Evolutionary conservation across 257 asterid species (phyloP).

Genomic region (Nicotiana noctiflora): DNA sequence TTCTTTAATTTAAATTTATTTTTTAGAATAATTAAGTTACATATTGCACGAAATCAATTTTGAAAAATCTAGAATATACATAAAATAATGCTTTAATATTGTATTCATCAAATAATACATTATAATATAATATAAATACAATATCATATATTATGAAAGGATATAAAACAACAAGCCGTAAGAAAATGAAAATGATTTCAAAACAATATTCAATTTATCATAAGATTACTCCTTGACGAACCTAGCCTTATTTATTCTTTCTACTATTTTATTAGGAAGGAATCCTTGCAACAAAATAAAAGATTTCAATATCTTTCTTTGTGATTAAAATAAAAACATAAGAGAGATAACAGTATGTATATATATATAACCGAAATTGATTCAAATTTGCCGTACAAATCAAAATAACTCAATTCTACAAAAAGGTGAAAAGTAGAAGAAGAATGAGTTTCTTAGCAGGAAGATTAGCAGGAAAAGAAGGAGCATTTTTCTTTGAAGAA

Average conservation of each 20-base stretch:
- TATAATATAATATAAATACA: too few species aligned
- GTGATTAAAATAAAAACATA: background rate
- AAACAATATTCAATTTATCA: too few species aligned
- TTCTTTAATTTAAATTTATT: too few species aligned
- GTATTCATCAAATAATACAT: too few species aligned
- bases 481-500: slow-evolving; percentile 82
- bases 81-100: background rate
- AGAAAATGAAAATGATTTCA: too few species aligned
- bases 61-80: background rate
- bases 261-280: too few species aligned
- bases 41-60: too few species aligned
- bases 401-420: background rate
- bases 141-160: too few species aligned
- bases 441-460: slow-evolving; percentile 80
- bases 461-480: slow-evolving; percentile 69
- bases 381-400: background rate
- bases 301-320: background rate
- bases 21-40: too few species aligned
- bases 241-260: too few species aligned
- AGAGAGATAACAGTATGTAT: background rate
- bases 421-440: background rate
- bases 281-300: background rate
- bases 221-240: too few species aligned
- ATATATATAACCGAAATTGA: background rate
- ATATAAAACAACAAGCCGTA: too few species aligned